Evolutionary conservation across 2,329 filamentous ascomycete species (phyloP).

Genomic region (Botrytis byssoidea): DNA sequence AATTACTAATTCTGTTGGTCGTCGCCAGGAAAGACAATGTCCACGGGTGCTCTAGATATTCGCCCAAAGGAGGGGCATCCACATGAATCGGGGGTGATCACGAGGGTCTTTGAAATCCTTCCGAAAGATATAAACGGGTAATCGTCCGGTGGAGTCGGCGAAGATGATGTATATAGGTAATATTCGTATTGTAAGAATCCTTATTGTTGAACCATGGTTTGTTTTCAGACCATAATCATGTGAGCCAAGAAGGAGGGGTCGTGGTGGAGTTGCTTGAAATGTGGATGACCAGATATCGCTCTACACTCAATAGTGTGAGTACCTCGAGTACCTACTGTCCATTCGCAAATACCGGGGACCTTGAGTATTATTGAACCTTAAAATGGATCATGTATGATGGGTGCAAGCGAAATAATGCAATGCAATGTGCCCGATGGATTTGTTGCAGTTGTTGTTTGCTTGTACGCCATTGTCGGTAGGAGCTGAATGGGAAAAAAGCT

Average conservation of each 20-base stretch:
- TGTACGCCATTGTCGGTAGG: conserved; percentile 1
- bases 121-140: not conserved
- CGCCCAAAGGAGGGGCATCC: not conserved
- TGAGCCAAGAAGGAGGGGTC: not conserved
- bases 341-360: not conserved
- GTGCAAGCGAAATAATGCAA: not conserved
- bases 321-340: not conserved
- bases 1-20: not conserved
- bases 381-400: not conserved
- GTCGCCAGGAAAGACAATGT: not conserved
- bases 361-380: not conserved
- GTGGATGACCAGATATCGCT: not conserved
- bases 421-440: not conserved
- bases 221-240: not conserved
- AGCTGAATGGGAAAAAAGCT: not conserved
- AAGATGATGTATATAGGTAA: not conserved
- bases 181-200: not conserved
- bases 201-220: not conserved
- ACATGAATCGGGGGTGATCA: not conserved
- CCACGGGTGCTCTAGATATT: not conserved
- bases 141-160: not conserved
- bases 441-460: not conserved
- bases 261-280: not conserved
- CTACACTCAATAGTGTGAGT: not conserved
- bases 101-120: not conserved